Evolutionary conservation across 331 rosid species (phyloP).

Genomic region (Acacia pycnantha): DNA sequence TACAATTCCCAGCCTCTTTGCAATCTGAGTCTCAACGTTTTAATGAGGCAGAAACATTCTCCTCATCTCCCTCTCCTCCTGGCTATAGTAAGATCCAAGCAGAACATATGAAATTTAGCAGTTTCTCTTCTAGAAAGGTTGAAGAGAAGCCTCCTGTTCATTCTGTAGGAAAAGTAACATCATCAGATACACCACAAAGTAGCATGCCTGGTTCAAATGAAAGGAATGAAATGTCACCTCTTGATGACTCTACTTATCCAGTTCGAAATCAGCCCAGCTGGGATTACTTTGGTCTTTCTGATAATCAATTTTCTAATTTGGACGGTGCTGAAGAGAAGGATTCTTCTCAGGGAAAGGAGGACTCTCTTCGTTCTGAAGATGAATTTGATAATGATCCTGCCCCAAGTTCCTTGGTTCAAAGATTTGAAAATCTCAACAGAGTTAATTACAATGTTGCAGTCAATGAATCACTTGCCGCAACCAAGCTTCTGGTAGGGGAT

Average conservation of each 20-base stretch:
- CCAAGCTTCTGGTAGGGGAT: constrained; percentile 42
- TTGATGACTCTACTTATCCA: constrained; percentile 59
- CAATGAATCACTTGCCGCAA: constrained; percentile 40
- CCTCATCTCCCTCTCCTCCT: constrained; percentile 75
- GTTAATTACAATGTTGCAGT: constrained; percentile 46
- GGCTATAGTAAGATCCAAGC: constrained; percentile 56
- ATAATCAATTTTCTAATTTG: constrained; percentile 67
- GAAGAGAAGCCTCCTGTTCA: constrained; percentile 68
- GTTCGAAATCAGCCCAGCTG: constrained; percentile 59
- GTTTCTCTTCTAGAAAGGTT: constrained; percentile 52
- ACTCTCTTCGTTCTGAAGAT: constrained; percentile 68
- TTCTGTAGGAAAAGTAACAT: constrained; percentile 59
- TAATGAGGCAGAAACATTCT: constrained; percentile 45
- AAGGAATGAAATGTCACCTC: constrained; percentile 41
- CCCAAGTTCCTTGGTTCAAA: constrained; percentile 63
- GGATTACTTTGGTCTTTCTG: constrained; percentile 90
- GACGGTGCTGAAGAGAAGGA: constrained; percentile 71
- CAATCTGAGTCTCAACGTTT: constrained; percentile 56
- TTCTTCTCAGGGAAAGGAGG: constrained; percentile 56
- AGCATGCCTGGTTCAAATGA: constrained; percentile 35
- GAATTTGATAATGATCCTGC: constrained; percentile 84
- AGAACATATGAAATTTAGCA: constrained; percentile 66
- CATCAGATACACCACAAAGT: constrained; percentile 50
- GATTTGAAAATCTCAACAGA: constrained; percentile 72
- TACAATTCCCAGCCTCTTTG: constrained; percentile 68